Percentiles rank a stretch among this genome's conserved stretches.
phyloP scores from a whole-genome alignment of 257 asterid genomes.

The Salvia miltiorrhiza region DNA sequence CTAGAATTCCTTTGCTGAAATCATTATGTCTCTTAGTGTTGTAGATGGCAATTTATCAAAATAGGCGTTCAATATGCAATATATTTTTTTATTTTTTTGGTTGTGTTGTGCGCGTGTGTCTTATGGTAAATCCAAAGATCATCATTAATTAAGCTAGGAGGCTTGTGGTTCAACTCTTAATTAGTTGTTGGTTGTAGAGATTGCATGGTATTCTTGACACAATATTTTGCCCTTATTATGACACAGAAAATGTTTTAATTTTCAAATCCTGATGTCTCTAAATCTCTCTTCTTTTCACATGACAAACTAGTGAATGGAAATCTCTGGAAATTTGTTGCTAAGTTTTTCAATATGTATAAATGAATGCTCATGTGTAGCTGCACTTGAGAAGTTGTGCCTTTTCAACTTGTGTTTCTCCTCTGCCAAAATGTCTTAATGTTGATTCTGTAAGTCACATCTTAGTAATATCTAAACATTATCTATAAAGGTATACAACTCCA shows the following conservation, averaged over 20 bases:
- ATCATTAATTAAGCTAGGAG: neutral
- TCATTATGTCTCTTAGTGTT: too few relatives aligned
- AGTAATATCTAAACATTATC: neutral
- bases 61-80: too few relatives aligned
- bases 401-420: neutral
- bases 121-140: neutral
- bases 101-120: too few relatives aligned
- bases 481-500: neutral
- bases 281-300: neutral
- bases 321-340: neutral
- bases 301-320: neutral
- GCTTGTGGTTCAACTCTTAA: neutral
- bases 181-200: neutral
- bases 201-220: neutral
- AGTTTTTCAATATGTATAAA: neutral
- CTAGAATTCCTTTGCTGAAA: too few relatives aligned
- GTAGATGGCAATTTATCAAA: too few relatives aligned
- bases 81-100: too few relatives aligned
- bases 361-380: neutral
- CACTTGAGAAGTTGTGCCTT: neutral
- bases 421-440: conserved; percentile 2
- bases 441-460: neutral
- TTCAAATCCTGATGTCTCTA: neutral
- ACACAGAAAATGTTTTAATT: neutral
- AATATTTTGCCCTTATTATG: too few relatives aligned